phyloP scores from a whole-genome alignment of 2,329 filamentous ascomycete species.

The Colletotrichum kahawae region DNA sequence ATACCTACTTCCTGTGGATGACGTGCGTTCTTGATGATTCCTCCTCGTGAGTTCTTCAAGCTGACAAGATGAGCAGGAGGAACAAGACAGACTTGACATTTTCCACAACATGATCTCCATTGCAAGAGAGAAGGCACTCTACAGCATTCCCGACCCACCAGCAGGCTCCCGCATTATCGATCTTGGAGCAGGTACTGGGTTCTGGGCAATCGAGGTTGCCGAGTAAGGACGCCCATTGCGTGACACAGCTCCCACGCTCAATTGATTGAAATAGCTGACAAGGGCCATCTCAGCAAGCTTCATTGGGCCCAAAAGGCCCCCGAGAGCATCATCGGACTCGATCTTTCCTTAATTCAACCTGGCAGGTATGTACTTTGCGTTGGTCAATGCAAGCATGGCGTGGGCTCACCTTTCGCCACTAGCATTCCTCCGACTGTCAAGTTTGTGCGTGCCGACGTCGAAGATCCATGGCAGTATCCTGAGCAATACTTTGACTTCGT shows the following conservation, averaged over 20 bases:
- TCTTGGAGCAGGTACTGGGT: constrained; percentile 85
- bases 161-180: constrained; percentile 56
- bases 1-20: constrained; percentile 81
- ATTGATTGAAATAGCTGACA: background rate
- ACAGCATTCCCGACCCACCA: constrained; percentile 16
- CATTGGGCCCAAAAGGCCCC: constrained; percentile 12
- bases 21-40: constrained; percentile 51
- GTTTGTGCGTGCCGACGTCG: constrained; percentile 78
- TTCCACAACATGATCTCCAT: constrained; percentile 79
- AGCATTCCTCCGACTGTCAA: constrained; percentile 75
- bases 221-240: constrained; percentile 57
- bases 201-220: constrained; percentile 89
- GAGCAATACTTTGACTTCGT: constrained; percentile 77
- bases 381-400: background rate
- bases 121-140: constrained; percentile 54
- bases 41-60: background rate
- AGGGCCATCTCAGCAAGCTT: background rate
- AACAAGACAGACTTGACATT: constrained; percentile 81
- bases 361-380: constrained; percentile 42
- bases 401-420: background rate
- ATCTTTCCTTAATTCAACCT: constrained; percentile 45
- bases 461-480: constrained; percentile 67
- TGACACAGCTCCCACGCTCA: background rate
- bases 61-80: constrained; percentile 50
- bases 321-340: constrained; percentile 40